Evolutionary conservation across 2,329 filamentous ascomycete genomes (phyloP), one percentile per base, ranked within the genome.

Genomic region (Paramyrothecium roridum): DNA sequence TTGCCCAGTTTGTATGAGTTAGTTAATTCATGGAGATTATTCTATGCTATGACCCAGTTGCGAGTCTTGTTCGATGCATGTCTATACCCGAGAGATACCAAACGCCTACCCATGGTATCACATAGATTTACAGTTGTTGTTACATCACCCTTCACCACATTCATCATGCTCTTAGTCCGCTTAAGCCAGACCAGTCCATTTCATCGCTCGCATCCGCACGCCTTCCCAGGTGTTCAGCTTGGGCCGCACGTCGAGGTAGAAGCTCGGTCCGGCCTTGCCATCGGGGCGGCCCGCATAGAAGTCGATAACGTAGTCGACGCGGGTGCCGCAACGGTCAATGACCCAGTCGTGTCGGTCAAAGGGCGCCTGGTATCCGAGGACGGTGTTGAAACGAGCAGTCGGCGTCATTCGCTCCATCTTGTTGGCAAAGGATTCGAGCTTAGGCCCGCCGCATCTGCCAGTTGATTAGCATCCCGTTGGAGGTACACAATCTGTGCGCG

Each of bases 311-410:
- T 99, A 99, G 65, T 98, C 95, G 50, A 99, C 77, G 66, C 84
- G 85, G 20, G 80, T 88, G 30, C 90, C 93, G 69, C 95, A 98
- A 52, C 95, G 82, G 73, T 99, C 93, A 37, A 99, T 88, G 22
- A 97, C 86, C 95, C 95, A 99, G 72, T 99, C 95, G 71, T 99
- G 95, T 26, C 95, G 81, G 74, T 99, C 95, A 72, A 99, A 99
- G 2, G 95, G 95, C 53, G 88, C 80, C 57, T 89, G 87, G 72
- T 96, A 98, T n/a, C 95, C 95, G 53, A 96, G 75, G 56, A 92
- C 73, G 4, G 87, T 90, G 72, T 96, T 96, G 62, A 95, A 73
- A 56, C 93, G 81, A 2, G 95, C 95, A 58, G 87, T 87, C 0
- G 95, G 95, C 3, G 90, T 95, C 76, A 97, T 78, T 56, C 77